Conservation (phyloP, 805 yeast genomes). For the Kazachstania viticola region DNA sequence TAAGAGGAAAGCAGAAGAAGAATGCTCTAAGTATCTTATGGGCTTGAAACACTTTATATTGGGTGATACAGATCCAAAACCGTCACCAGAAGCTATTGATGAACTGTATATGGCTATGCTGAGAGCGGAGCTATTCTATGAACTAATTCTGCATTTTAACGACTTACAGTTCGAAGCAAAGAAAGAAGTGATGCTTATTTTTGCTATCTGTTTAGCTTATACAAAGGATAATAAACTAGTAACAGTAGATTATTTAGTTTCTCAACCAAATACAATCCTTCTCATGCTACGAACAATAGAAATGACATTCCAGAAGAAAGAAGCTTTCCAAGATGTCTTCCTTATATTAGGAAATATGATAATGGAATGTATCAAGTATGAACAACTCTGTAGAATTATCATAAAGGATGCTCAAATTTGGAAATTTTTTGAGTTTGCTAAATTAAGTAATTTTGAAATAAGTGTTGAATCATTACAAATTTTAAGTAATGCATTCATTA, state of each 20-base stretch:
- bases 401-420: conserved; percentile 56
- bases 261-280: conserved; percentile 53
- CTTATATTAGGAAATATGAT: conserved; percentile 66
- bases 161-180: conserved; percentile 80
- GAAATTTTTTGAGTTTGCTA: conserved; percentile 73
- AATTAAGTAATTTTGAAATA: conserved; percentile 69
- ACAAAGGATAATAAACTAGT: conserved; percentile 69
- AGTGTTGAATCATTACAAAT: conserved; percentile 86
- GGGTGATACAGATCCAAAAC: conserved; percentile 42
- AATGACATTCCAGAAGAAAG: conserved; percentile 26
- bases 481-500: conserved; percentile 52
- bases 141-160: conserved; percentile 46
- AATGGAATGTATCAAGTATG: conserved; percentile 76
- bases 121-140: conserved; percentile 53
- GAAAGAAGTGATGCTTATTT: conserved; percentile 65
- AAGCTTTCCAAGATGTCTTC: conserved; percentile 42
- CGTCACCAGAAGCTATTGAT: conserved; percentile 63
- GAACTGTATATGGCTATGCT: conserved; percentile 73
- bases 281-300: conserved; percentile 65
- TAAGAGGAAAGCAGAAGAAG: conserved; percentile 52
- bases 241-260: conserved; percentile 71
- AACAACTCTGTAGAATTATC: conserved; percentile 49
- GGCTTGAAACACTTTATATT: conserved; percentile 56
- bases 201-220: conserved; percentile 67
- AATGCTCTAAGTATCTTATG: conserved; percentile 48